A percentile compares a stretch with the other conserved stretches of the same genome.
These are phyloP conservation scores for Salix udensis DNA, from an alignment of 345 rosid genomes.

Conservation along the genomic window DNA sequence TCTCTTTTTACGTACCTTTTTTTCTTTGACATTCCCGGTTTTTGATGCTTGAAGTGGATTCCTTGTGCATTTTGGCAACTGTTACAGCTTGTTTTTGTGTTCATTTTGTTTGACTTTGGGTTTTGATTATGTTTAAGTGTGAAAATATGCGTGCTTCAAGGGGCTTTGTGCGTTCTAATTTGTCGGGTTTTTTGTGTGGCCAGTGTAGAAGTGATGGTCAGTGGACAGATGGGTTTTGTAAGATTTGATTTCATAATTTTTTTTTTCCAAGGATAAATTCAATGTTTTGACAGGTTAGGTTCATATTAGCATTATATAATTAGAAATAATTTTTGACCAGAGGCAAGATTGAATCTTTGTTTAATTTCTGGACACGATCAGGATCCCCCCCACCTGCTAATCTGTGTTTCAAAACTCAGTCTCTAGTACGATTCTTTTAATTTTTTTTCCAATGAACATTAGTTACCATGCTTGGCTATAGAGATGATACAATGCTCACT, in stretches of 20 bases:
- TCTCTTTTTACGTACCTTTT: slow-evolving; percentile 4
- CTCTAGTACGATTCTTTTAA: neutral
- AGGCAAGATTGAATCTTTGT: neutral
- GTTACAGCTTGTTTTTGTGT: neutral
- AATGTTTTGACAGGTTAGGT: neutral
- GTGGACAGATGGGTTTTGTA: slow-evolving; percentile 5
- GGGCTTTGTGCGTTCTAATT: neutral
- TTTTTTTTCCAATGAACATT: neutral
- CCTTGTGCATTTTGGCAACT: neutral
- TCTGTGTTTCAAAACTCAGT: neutral
- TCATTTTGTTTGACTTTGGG: neutral
- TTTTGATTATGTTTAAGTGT: neutral
- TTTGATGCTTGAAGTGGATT: slow-evolving; percentile 3
- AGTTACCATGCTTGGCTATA: neutral
- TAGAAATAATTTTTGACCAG: slow-evolving; percentile 8
- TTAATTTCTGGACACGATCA: neutral
- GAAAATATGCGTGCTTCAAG: slow-evolving; percentile 11
- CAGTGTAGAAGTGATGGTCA: neutral
- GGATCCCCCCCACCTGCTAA: neutral
- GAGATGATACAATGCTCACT: neutral
- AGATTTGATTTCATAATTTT: slow-evolving; percentile 2
- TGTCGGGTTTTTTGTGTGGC: slow-evolving; percentile 11
- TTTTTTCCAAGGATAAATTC: neutral
- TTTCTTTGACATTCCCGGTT: slow-evolving; percentile 10
- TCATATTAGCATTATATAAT: slow-evolving; percentile 2